Base-by-base conservation (phyloP, 2,329 filamentous ascomycete genomes). In the Emmonsia crescens region DNA sequence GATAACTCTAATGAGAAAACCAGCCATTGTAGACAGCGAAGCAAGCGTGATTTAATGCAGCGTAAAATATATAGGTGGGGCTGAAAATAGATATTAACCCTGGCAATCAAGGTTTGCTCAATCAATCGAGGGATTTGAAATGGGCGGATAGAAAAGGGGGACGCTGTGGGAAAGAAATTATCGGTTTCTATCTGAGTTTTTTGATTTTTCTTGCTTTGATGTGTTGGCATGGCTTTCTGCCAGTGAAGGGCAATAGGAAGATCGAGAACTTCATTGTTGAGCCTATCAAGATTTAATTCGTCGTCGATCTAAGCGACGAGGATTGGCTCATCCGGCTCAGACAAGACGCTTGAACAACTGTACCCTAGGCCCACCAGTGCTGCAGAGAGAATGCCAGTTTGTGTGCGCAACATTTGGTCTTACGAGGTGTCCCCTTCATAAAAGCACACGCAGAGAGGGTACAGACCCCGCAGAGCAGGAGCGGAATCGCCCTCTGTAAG, bases 181-280 rank as follows among this genome's bases (percentile, higher is more conserved):
- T 60, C 57, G 36, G 10, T 57, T 46, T 59, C 57, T 62, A 54
- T 62, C 51, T 52, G 48, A 48, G 54, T 63, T 60, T 62, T 57
- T 63, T 49, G 51, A 57, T 36, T 63, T 62, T 65, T 67, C 64
- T 62, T 68, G 63, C 65, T 63, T 67, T 75, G 89, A 91, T 95
- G 91, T 88, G 90, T 82, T 95, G 91, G 90, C 90, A 87, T 86
- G 80, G 81, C 82, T 87, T 82, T 82, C 85, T 83, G 83, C 89
- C 89, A 93, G 87, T 92, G 85, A 82, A 86, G 84, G 80, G 24
- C 14, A 36, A 80, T 77, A 79, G 38, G 21, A 79, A 81, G 79
- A 81, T 74, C 73, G 76, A 77, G 77, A 78, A 80, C 79, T 78
- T 80, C 75, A 74, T 76, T 62, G 74, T 77, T 75, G 75, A 75